Evolutionary conservation across 352 stramenopile species (phyloP), one percentile per base, ranked within the genome.

Genomic region (Globisporangium viniferum): DNA sequence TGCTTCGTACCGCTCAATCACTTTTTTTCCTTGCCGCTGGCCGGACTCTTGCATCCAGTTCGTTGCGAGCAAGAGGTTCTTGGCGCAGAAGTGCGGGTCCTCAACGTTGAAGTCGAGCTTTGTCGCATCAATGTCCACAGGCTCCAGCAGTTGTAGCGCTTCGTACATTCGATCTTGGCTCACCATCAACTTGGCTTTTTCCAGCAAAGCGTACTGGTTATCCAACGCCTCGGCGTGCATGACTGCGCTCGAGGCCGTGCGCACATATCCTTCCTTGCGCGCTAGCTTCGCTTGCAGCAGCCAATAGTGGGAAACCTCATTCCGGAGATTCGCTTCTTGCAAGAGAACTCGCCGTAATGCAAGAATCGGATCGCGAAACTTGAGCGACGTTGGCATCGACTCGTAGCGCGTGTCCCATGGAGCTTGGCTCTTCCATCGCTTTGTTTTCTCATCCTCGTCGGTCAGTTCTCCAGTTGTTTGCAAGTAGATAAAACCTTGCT

Each of bases 11-110:
- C 97, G 81, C 63, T 96, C 78, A 15, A 98, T 92, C 27, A 99
- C 93, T 73, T 98, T 96, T 60, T 87, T 86, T 4, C 91, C 94
- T 77, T 98, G 94, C 61, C 97, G 94, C 66, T 99, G 82, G 0
- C 96, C 95, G 22, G 87, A 97, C 63, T 97, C 92, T 71, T 98
- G 93, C 82, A 98, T 98, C 95, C 96, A 99, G 62, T 98, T 96
- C 0, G 97, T 99, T 10, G 95, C 87, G 46, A 98, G 81, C 6
- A 99, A 81, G 24, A 99, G 73, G 35, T 88, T 93, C 35, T 96
- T 96, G 39, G 92, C 92, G 72, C 78, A 86, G 41, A 88, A 87
- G 46, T 88, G 83, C 29, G 75, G 74, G 39, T 96, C 85, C 54
- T 92, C 85, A 2, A 92, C 81, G 29, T 91, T 76, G 70, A 84